Conservation (phyloP, 805 yeast genomes). For the Saccharomycopsis javanensis region DNA sequence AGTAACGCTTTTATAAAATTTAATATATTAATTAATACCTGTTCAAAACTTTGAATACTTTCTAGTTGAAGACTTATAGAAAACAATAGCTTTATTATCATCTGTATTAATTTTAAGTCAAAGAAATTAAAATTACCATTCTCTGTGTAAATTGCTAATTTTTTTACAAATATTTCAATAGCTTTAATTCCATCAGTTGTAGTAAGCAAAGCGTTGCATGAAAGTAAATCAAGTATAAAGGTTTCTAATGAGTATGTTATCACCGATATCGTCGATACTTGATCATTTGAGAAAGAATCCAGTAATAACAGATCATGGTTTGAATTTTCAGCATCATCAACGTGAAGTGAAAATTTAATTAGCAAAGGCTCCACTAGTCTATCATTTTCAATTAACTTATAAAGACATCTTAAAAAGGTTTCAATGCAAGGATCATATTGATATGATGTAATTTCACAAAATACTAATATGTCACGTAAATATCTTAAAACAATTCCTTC, state of each 20-base stretch:
- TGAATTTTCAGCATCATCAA: not conserved
- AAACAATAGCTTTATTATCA: not conserved
- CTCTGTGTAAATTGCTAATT: not conserved
- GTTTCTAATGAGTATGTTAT: slow-evolving; percentile 6
- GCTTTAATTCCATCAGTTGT: slow-evolving; percentile 1
- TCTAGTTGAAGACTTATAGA: not conserved
- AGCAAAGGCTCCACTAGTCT: not conserved
- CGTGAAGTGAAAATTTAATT: not conserved
- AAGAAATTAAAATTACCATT: not conserved
- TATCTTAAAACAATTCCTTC: slow-evolving; percentile 12
- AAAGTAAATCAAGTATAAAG: slow-evolving; percentile 10
- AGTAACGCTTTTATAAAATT: not conserved
- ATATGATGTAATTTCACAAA: slow-evolving; percentile 9
- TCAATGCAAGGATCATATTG: slow-evolving; percentile 11
- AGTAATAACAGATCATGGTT: not conserved
- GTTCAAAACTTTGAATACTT: not conserved
- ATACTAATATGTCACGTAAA: slow-evolving; percentile 13
- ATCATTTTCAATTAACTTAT: slow-evolving; percentile 8
- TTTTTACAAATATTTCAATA: slow-evolving; percentile 8
- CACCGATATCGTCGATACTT: not conserved
- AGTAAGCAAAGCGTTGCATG: slow-evolving; percentile 8
- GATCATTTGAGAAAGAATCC: not conserved
- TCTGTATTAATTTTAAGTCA: not conserved
- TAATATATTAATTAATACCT: not conserved
- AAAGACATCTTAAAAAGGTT: slow-evolving; percentile 15